These are phyloP conservation scores for Vickermania ingenoplastis DNA, from an alignment of 208 protist genomes.

Conservation along the genomic window DNA sequence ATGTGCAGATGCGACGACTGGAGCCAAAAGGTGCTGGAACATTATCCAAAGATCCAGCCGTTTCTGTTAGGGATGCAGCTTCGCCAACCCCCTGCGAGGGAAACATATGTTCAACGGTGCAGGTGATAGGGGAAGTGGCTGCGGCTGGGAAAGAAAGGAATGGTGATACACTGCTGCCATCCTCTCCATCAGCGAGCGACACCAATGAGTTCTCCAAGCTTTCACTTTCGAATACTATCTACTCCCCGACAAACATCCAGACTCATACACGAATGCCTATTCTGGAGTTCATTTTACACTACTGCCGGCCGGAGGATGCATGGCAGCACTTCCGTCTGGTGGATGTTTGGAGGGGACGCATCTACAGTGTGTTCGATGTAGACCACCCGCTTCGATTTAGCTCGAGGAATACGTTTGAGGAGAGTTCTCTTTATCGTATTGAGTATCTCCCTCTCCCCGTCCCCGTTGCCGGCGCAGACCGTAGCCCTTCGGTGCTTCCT, in stretches of 20 bases:
- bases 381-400: constrained; percentile 56
- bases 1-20: constrained; percentile 17
- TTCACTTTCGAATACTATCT: neutral
- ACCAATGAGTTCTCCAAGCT: neutral
- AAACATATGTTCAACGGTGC: too few relatives aligned
- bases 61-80: neutral
- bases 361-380: constrained; percentile 80
- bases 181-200: too few relatives aligned
- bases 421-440: constrained; percentile 83
- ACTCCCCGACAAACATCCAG: neutral
- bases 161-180: neutral
- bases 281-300: constrained; percentile 11
- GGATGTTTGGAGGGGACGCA: constrained; percentile 74
- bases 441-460: constrained; percentile 57
- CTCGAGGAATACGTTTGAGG: constrained; percentile 64
- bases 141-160: neutral
- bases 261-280: neutral
- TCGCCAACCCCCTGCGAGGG: neutral
- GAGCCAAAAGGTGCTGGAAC: too few relatives aligned
- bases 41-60: neutral
- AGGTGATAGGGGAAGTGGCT: neutral
- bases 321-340: constrained; percentile 66
- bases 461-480: constrained; percentile 16
- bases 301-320: constrained; percentile 32
- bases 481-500: neutral